Conservation (phyloP, 441 rosid species). For the Hura crepitans region DNA sequence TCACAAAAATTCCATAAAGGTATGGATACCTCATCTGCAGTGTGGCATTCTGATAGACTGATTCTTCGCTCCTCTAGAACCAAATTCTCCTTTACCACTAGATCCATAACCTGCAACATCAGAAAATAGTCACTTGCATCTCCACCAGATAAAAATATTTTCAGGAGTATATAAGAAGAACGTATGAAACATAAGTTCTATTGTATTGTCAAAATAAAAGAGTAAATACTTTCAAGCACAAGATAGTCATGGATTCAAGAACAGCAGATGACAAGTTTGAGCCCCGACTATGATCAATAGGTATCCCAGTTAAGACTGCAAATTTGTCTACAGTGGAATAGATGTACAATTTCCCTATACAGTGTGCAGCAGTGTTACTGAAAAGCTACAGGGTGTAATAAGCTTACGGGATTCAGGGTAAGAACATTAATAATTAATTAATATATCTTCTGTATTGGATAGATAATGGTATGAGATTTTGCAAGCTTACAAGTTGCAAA, state of each 20-base stretch:
- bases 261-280: too few relatives aligned
- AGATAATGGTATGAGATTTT: background rate
- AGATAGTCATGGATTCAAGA: background rate
- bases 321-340: too few relatives aligned
- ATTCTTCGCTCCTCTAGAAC: slow-evolving; percentile 68
- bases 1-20: slow-evolving; percentile 5
- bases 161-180: background rate
- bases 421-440: background rate
- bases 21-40: slow-evolving; percentile 73
- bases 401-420: too few relatives aligned
- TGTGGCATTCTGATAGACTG: slow-evolving; percentile 79
- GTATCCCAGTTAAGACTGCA: background rate
- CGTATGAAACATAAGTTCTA: background rate
- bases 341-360: too few relatives aligned
- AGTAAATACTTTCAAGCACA: background rate
- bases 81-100: slow-evolving; percentile 58
- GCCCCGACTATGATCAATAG: too few relatives aligned
- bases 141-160: background rate
- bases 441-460: too few relatives aligned
- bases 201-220: background rate
- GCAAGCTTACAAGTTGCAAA: background rate
- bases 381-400: too few relatives aligned
- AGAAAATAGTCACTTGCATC: slow-evolving; percentile 6
- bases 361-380: too few relatives aligned
- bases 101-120: slow-evolving; percentile 66